Base-by-base conservation (phyloP, 1,284 basidiomycete species). In the Trichosporon sp. region DNA sequence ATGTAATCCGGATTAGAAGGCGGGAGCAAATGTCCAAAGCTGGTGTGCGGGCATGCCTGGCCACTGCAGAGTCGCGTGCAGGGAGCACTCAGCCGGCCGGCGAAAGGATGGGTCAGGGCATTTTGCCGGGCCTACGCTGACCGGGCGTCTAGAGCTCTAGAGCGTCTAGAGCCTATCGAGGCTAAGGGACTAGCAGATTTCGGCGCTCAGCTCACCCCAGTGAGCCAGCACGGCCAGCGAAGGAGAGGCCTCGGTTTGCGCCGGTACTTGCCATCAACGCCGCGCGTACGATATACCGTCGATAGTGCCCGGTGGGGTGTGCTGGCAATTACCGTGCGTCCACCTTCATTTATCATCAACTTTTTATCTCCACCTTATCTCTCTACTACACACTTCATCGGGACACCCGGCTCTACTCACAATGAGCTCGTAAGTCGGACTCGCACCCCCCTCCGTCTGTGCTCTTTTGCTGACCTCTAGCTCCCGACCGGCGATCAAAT, bases 401-500 rank as follows among this genome's bases (percentile, higher is more conserved):
- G 59, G 14, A 14, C 14, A 35, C 3, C 16, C 46, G 37, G 48
- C 48, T 67, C 66, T 5, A 32, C 35, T 12, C 21, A 70, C 71
- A 68, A 48, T 66, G 56, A 19, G 21, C 66, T 43, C 37, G 21
- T 67, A 38, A 35, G 38, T 32, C 21, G 19, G 26, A 26, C 2
- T 21, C 61, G 26, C 46, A 2, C 35, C 11, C 7, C 5, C 12
- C 26, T 26, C 38, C 31, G 26, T 46, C 26, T 56, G 19, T 19
- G 5, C 19, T 54, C 19, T 10, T 54, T 16, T 12, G 65, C 65
- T 66, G 40, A 66, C 65, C 38, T 3, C 2, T 10, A 63, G 59
- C 59, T 72, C 79, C 31, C 71, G 68, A 59, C 78, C 78, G 48
- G 75, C 68, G 19, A 83, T 97, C 77, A 85, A 90, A 74, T 96